Base-by-base conservation (phyloP, 495 filamentous ascomycete genomes). In the Chaetomium fimeti region DNA sequence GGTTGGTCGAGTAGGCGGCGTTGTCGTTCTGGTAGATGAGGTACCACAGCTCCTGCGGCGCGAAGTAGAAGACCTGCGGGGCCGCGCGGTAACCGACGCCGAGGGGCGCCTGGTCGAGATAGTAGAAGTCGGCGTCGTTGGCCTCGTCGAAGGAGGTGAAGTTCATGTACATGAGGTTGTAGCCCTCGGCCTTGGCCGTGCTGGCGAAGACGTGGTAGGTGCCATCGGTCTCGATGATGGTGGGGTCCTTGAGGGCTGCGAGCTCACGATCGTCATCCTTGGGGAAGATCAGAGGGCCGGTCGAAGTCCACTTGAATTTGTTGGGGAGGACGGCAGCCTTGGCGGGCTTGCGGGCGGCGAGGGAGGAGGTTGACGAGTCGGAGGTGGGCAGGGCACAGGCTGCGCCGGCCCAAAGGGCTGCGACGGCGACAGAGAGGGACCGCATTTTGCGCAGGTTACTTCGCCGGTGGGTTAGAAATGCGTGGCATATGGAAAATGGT, bases 141-240 rank as follows among this genome's bases (percentile, higher is more conserved):
- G 70, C 70, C 28, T 63, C 18, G 8, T 43, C 55, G 28, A 66
- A 68, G 54, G 57, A 57, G 57, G 62, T 68, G 61, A 72, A 72
- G 66, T 55, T 68, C 48, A 72, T 38, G 55, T 72, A 72, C 20
- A 70, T 65, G 7, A 72, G 24, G 60, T 65, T 70, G 68, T 70
- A 72, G 18, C 70, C 66, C 22, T 54, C 53, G 5, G 55, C 59
- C 18, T 70, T 58, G 51, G 66, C 61, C 1, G 70, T 72, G 56
- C 66, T 68, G 57, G 70, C 68, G 18, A 72, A 72, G 32, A 72
- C 70, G 64, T 72, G 70, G 45, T 72, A 70, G n/a, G 68, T 70
- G 25, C 70, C 68, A 60, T 68, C 58, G 57, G 67, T 60, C 49
- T 64, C 27, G 48, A 72, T 59, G 32, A 70, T 25, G 63, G 57